Evolutionary conservation across 345 rosid species (phyloP), one percentile per base, ranked within the genome.

Genomic region (Geranium rotundifolium): DNA sequence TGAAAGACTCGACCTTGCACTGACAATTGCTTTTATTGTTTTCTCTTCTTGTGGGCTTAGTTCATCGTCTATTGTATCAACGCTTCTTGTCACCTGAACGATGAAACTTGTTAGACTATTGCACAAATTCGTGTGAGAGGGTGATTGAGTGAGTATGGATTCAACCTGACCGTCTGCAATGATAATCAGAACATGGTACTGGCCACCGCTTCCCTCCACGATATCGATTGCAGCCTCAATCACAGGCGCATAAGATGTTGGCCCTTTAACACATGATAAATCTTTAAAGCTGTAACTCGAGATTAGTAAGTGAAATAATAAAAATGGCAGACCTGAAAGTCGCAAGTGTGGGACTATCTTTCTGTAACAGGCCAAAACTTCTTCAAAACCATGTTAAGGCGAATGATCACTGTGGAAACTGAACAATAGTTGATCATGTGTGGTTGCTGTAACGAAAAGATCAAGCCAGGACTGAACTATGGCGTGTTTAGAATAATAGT

Each of bases 381-480:
- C 97, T 75, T 88, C 95, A 54, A 87, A 85, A 59, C 97, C 97
- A 58, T 82, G 75, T 75, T 95, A 90, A 29, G 92, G 81, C 4
- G 92, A 78, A 67, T 69, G 80, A 66, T 90, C 93, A 16, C 58
- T 31, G 37, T 31, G 37, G 37, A 31, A 31, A 31, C 37, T 31
- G 37, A 31, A 31, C 37, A 31, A 3, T 54, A 82, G 79, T 19
- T 71, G 79, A 64, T 87, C 97, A 58, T 78, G 90, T 0, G 97
- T 90, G 46, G 90, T 87, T 56, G 84, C 97, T 90, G 29, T 54
- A 19, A 66, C 39, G 17, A 31, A 29, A 58, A 58, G 37, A 39
- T 30, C 54, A 68, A 55, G 19, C 4, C 18, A 37, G 27, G 57
- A 54, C n/a, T 23, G 19, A 1, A 17, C 20, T 54, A 16, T 41